Percentiles rank a stretch among this genome's conserved stretches.
Evolutionary conservation across 208 protist species (phyloP).

Genomic region (Acanthamoeba royreba): DNA sequence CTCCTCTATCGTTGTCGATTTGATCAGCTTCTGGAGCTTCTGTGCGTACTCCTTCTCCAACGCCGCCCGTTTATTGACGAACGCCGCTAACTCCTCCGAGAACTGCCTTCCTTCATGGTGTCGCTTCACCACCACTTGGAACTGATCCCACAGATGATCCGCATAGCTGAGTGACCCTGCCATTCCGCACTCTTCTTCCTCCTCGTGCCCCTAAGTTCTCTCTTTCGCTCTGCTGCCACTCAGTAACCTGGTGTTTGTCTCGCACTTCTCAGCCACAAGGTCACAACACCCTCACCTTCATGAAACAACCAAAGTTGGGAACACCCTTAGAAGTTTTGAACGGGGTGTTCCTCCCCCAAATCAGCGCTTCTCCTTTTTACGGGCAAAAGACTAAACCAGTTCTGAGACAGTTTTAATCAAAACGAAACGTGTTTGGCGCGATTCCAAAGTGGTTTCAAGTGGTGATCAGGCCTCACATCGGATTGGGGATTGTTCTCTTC

Average conservation of each 20-base stretch:
- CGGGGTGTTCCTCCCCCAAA: no score
- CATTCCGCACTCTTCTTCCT: not conserved
- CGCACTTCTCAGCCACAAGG: no score
- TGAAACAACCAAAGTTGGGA: no score
- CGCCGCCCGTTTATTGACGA: not conserved
- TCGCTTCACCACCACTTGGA: not conserved
- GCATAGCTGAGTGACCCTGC: not conserved
- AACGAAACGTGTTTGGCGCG: no score
- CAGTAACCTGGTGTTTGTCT: no score
- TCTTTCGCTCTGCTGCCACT: not conserved
- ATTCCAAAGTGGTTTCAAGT: no score
- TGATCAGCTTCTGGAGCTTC: not conserved
- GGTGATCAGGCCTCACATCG: no score
- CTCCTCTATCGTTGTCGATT: not conserved
- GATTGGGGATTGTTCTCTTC: not conserved
- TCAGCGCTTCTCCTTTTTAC: no score
- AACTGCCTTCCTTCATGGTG: not conserved
- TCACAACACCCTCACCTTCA: no score
- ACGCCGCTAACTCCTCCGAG: not conserved
- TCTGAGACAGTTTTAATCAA: no score
- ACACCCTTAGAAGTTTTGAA: no score
- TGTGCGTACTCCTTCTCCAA: constrained; percentile 22
- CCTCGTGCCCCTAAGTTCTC: not conserved
- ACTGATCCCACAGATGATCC: constrained; percentile 7
- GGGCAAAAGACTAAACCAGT: no score